A percentile compares a stretch with the other conserved stretches of the same genome.
These are phyloP conservation scores for Fusarium sacchari DNA, from an alignment of 2,329 filamentous ascomycete genomes.

Conservation along the genomic window DNA sequence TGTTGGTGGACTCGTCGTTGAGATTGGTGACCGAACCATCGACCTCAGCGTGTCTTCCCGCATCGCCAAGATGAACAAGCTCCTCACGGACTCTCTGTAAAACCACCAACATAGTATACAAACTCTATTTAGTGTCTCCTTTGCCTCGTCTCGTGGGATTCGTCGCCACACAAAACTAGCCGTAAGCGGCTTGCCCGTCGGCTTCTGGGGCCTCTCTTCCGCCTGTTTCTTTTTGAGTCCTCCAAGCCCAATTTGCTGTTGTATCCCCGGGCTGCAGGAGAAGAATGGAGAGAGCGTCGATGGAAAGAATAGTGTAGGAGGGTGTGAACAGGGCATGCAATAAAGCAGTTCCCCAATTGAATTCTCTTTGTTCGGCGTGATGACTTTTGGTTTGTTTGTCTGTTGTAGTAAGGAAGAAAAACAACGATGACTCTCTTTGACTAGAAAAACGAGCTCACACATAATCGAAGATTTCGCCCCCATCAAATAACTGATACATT, in stretches of 20 bases:
- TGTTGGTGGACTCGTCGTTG: constrained; percentile 90
- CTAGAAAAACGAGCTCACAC: constrained; percentile 2
- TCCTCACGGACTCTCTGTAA: constrained; percentile 96
- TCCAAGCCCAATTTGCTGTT: constrained; percentile 22
- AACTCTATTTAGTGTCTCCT: constrained; percentile 42
- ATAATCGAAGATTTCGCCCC: background rate
- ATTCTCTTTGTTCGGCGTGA: constrained; percentile 19
- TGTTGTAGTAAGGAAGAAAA: background rate
- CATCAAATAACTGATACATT: background rate
- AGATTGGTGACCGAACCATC: constrained; percentile 97
- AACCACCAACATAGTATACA: constrained; percentile 50
- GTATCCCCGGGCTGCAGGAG: constrained; percentile 27
- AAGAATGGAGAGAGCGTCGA: constrained; percentile 37
- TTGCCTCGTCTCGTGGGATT: constrained; percentile 33
- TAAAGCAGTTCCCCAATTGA: constrained; percentile 42
- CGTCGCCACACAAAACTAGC: constrained; percentile 14
- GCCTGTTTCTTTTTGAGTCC: constrained; percentile 28
- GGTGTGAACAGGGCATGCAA: constrained; percentile 44
- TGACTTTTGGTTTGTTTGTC: background rate
- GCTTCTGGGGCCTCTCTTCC: constrained; percentile 29
- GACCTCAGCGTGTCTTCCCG: constrained; percentile 95
- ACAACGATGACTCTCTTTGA: background rate
- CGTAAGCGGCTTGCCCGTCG: constrained; percentile 14
- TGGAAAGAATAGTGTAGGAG: constrained; percentile 48
- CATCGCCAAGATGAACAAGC: constrained; percentile 99